phyloP scores from a whole-genome alignment of 148 eudicot genomes.

The Cornus controversa region DNA sequence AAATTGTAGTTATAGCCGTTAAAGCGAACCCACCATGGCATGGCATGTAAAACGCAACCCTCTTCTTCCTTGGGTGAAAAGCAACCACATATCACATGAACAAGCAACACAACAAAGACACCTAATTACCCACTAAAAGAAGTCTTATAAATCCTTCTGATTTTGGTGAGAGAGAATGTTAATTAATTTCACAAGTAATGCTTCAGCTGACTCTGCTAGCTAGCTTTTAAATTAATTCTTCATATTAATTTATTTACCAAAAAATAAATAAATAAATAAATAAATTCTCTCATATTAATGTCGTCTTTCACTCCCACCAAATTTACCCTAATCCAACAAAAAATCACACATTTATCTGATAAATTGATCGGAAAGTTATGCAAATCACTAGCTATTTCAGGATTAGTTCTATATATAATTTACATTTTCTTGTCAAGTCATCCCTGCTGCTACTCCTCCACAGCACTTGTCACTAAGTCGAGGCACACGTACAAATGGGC shows the following conservation, averaged over 20 bases:
- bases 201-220: background rate
- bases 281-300: too few relatives aligned
- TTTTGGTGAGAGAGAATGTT: background rate
- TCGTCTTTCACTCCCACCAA: constrained; percentile 7
- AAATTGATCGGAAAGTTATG: constrained; percentile 17
- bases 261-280: too few relatives aligned
- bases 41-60: background rate
- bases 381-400: constrained; percentile 28
- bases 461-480: constrained; percentile 2
- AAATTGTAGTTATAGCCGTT: background rate
- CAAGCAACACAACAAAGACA: background rate
- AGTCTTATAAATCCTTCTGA: background rate
- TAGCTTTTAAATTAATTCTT: background rate
- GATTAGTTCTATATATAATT: constrained; percentile 26
- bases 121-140: background rate
- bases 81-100: background rate
- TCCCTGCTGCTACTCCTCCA: constrained; percentile 18
- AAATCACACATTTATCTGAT: constrained; percentile 12
- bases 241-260: too few relatives aligned
- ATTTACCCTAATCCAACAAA: constrained; percentile 12
- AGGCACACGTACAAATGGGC: background rate
- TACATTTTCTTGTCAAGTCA: constrained; percentile 26
- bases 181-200: background rate
- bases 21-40: background rate
- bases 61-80: background rate